Evolutionary conservation across 2,329 filamentous ascomycete species (phyloP).

Genomic region (Amphichorda felina): DNA sequence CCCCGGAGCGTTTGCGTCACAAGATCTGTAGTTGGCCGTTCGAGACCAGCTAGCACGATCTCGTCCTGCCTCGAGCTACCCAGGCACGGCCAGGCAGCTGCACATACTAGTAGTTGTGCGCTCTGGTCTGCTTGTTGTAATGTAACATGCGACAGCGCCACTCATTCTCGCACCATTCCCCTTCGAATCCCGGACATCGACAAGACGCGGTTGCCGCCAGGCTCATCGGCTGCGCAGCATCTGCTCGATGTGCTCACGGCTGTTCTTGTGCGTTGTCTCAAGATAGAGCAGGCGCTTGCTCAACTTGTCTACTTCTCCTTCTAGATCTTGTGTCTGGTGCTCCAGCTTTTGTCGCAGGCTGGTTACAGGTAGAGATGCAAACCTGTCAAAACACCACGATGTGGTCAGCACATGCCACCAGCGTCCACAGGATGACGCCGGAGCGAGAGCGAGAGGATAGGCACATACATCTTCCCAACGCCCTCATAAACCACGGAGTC

Average conservation of each 20-base stretch:
- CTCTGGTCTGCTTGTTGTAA: too few species aligned
- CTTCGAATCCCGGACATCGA: too few species aligned
- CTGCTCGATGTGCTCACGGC: constrained; percentile 79
- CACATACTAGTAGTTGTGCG: too few species aligned
- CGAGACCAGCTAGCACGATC: too few species aligned
- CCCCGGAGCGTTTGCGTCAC: too few species aligned
- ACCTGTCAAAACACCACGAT: constrained; percentile 50
- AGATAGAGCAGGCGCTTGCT: constrained; percentile 87
- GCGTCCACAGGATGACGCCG: too few species aligned
- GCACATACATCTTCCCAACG: constrained; percentile 84
- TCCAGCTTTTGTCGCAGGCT: constrained; percentile 67
- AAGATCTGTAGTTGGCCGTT: too few species aligned
- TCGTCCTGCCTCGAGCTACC: too few species aligned
- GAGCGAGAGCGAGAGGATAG: background rate
- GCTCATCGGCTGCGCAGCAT: constrained; percentile 51
- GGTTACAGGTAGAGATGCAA: constrained; percentile 64
- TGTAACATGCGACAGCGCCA: too few species aligned
- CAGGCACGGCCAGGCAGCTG: too few species aligned
- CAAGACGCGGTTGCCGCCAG: too few species aligned
- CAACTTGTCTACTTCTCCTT: constrained; percentile 67
- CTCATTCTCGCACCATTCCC: too few species aligned
- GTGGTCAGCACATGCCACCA: background rate
- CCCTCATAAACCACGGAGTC: constrained; percentile 84
- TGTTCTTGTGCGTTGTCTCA: constrained; percentile 93
- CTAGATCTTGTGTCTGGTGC: constrained; percentile 61